Evolutionary conservation across 1,284 basidiomycete species (phyloP).

Genomic region (Rhodotorula sp.): DNA sequence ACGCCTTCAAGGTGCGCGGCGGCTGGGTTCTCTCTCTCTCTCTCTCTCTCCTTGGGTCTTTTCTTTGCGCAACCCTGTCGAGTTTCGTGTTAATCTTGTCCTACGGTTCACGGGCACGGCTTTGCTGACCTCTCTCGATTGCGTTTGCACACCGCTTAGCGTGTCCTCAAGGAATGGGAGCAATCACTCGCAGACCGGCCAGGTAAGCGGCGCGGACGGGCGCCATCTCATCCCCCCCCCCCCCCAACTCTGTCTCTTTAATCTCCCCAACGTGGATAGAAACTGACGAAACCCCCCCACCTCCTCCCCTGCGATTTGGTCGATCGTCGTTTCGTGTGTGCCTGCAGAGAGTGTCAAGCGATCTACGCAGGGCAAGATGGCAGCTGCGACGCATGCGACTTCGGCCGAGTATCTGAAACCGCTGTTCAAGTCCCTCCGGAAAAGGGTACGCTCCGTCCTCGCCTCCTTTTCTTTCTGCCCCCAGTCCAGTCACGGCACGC

Average conservation of each 20-base stretch:
- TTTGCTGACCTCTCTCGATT: not conserved
- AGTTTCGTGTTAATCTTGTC: no score
- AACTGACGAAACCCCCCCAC: not conserved
- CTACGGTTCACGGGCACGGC: not conserved
- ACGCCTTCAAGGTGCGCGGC: slow-evolving; percentile 71
- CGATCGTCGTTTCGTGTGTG: not conserved
- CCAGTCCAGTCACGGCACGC: no score
- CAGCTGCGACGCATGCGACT: slow-evolving; percentile 91
- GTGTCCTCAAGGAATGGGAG: slow-evolving; percentile 91
- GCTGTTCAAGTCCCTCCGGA: slow-evolving; percentile 50
- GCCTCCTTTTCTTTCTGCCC: no score
- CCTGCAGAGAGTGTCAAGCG: slow-evolving; percentile 63
- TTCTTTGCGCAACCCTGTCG: no score
- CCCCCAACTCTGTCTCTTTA: no score
- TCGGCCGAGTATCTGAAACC: slow-evolving; percentile 97
- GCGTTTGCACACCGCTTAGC: slow-evolving; percentile 45
- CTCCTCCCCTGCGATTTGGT: not conserved
- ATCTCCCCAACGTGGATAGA: no score
- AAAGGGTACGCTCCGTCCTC: not conserved
- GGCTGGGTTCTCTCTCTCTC: no score
- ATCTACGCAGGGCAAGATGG: slow-evolving; percentile 86
- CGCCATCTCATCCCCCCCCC: no score
- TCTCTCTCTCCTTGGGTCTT: no score
- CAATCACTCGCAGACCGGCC: slow-evolving; percentile 88
- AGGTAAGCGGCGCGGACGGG: not conserved